Evolutionary conservation across 2,329 filamentous ascomycete genomes (phyloP).

Genomic region (Graphiopsis chlorocephala): DNA sequence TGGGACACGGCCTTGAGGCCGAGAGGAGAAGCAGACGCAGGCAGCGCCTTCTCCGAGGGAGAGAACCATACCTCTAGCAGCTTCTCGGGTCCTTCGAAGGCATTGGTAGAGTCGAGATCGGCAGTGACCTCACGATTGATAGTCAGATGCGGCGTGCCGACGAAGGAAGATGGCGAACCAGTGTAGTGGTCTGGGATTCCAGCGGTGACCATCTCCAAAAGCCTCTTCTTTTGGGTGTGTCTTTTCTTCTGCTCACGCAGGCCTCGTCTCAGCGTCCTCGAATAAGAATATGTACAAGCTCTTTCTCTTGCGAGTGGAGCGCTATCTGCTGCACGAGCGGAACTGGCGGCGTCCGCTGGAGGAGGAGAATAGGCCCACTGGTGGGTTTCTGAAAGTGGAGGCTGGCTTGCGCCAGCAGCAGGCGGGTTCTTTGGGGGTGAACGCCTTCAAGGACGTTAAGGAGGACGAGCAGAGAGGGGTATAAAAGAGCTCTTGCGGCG

Average conservation of each 20-base stretch:
- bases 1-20: slow-evolving; percentile 83
- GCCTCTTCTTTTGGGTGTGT: neutral
- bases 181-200: slow-evolving; percentile 78
- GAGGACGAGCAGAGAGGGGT: slow-evolving; percentile 79
- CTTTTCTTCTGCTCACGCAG: slow-evolving; percentile 9
- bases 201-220: slow-evolving; percentile 76
- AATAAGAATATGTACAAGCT: slow-evolving; percentile 10
- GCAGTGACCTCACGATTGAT: slow-evolving; percentile 91
- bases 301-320: slow-evolving; percentile 61
- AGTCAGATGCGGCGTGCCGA: slow-evolving; percentile 82
- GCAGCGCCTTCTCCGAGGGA: slow-evolving; percentile 70
- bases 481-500: slow-evolving; percentile 78
- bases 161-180: slow-evolving; percentile 67
- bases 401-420: slow-evolving; percentile 89
- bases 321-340: slow-evolving; percentile 96
- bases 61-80: slow-evolving; percentile 98
- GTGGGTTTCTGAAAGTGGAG: slow-evolving; percentile 53
- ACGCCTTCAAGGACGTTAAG: slow-evolving; percentile 79
- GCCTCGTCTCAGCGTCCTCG: neutral
- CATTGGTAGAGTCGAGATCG: slow-evolving; percentile 90
- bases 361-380: slow-evolving; percentile 88
- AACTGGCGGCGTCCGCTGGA: slow-evolving; percentile 67
- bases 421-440: slow-evolving; percentile 43
- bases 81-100: slow-evolving; percentile 98
- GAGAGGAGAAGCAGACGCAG: slow-evolving; percentile 65